Evolutionary conservation across 768 basidiomycete genomes (phyloP), one percentile per base, ranked within the genome.

Genomic region (Rhodocollybia butyracea): DNA sequence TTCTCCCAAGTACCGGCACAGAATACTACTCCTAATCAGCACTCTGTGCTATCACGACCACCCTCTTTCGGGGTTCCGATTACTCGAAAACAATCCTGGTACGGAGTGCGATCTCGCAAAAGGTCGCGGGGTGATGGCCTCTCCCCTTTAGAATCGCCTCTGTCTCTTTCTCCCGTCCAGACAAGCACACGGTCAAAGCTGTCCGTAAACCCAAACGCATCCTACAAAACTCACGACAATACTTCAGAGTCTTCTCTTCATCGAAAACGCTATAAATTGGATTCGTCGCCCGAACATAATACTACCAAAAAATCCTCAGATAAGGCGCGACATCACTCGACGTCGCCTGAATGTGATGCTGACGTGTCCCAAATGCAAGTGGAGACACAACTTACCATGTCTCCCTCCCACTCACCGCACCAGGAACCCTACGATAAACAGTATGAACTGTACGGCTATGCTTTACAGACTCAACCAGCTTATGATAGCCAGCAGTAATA

Each of bases 401-500:
- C 38, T 42, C 51, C 39, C 5, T 10, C 7, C 21, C 22, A 24
- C 7, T n/a, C 45, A 26, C 45, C 11, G 27, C 27, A 42, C 21
- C 51, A 22, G 26, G 2, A 2, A 17, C 27, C n/a, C 13, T 3
- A 8, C 17, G 11, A 12, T 7, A 22, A n/a, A 46, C 45, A 22
- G 29, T 53, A 42, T 53, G 51, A 36, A 29, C n/a, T 43, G 51
- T 53, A 26, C 24, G 34, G 38, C 26, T 50, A 53, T 41, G 30
- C 53, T 19, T 5, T 54, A 39, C 34, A 31, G 43, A 54, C 42
- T 34, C 53, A 54, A 42, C 42, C 53, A 32, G 42, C 43, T 12
- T 54, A 54, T 46, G 39, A 54, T 27, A 46, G 53, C 43, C 42
- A 54, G 32, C 17, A 24, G 51, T 53, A 38, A 22, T 4, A 38